Percentiles rank a stretch among this genome's conserved stretches.
These are phyloP conservation scores for Chlamydomonas reinhardtii DNA, from an alignment of 163 green algal species.

Conservation along the genomic window DNA sequence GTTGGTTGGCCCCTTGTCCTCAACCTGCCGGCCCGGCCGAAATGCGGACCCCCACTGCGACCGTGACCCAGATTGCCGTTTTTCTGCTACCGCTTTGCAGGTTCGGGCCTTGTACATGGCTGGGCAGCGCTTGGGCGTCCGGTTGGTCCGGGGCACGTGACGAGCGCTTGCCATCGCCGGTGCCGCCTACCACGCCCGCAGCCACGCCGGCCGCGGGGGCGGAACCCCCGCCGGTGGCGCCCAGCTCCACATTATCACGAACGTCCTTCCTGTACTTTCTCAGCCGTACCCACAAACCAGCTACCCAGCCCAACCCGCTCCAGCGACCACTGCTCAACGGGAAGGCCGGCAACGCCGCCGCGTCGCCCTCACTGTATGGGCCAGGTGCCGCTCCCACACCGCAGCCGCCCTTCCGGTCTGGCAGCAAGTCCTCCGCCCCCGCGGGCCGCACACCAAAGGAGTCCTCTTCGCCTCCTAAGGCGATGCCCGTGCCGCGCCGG, in stretches of 20 bases:
- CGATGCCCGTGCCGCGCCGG: conserved; percentile 21
- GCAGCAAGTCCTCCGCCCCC: too few species aligned
- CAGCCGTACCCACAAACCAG: too few species aligned
- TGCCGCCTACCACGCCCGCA: neutral
- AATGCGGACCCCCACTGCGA: neutral
- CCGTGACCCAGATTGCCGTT: too few species aligned
- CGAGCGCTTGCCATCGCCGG: neutral
- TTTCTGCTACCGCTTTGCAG: neutral
- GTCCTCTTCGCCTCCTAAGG: conserved; percentile 13
- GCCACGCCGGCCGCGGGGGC: neutral
- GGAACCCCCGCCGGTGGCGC: too few species aligned
- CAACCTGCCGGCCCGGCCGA: too few species aligned
- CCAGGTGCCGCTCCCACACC: neutral
- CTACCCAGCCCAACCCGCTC: too few species aligned
- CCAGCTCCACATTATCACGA: too few species aligned
- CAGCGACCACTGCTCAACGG: neutral
- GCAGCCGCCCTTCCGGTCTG: neutral
- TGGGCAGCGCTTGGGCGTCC: neutral
- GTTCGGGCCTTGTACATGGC: conserved; percentile 29
- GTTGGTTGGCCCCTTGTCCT: too few species aligned
- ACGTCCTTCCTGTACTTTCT: too few species aligned
- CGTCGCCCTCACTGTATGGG: neutral
- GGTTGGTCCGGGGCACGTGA: neutral
- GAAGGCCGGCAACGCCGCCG: neutral
- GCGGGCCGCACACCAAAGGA: neutral